These are phyloP conservation scores for Casaregolazyma lundiana DNA, from an alignment of 1,139 yeast genomes.

Conservation along the genomic window DNA sequence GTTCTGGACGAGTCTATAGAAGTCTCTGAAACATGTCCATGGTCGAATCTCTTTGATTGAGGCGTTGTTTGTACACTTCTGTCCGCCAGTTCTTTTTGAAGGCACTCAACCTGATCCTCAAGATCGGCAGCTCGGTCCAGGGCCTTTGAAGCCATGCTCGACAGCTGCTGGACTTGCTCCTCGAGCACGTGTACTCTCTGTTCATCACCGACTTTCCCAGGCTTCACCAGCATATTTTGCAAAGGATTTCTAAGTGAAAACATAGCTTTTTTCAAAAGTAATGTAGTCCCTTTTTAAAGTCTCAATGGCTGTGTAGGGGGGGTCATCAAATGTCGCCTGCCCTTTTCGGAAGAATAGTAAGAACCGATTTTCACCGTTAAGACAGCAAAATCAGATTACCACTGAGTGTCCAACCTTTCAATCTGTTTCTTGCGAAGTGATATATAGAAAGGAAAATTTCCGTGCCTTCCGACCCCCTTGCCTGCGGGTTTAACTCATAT, in stretches of 20 bases:
- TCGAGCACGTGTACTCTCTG: slow-evolving; percentile 31
- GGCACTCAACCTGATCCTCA: slow-evolving; percentile 25
- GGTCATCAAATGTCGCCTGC: not conserved
- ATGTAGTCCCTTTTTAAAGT: not conserved
- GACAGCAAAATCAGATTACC: no score
- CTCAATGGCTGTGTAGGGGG: not conserved
- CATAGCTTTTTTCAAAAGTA: not conserved
- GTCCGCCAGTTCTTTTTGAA: slow-evolving; percentile 6
- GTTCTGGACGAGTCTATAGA: slow-evolving; percentile 1
- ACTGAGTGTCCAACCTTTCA: no score
- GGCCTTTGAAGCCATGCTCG: slow-evolving; percentile 33
- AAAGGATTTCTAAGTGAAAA: slow-evolving; percentile 9
- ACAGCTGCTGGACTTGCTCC: slow-evolving; percentile 29
- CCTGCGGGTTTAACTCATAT: no score
- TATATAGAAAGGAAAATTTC: no score
- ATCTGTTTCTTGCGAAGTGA: no score
- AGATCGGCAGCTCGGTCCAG: slow-evolving; percentile 32
- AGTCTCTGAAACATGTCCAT: not conserved
- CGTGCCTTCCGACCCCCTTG: no score
- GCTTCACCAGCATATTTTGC: slow-evolving; percentile 19
- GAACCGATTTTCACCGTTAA: no score
- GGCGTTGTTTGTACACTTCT: not conserved
- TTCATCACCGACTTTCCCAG: slow-evolving; percentile 27
- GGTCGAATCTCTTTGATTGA: not conserved
- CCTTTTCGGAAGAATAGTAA: no score